Evolutionary conservation across 108 stramenopile species (phyloP).

Genomic region (Chaetoceros muelleri): DNA sequence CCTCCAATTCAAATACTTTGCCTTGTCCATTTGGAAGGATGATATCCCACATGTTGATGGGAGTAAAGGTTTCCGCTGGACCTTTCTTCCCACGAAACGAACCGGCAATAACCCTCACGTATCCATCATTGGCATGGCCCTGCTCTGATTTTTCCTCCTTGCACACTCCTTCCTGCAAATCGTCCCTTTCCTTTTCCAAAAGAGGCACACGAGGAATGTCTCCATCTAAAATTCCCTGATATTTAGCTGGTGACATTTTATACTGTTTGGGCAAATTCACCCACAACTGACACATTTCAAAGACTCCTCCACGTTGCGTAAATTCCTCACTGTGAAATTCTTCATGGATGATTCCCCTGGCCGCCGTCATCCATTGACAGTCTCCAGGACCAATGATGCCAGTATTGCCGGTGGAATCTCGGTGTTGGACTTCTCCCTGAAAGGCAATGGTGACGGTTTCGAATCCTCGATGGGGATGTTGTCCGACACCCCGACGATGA

Average conservation of each 20-base stretch:
- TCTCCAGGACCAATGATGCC: constrained; percentile 70
- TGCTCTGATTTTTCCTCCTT: too few species aligned
- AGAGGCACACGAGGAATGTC: constrained; percentile 54
- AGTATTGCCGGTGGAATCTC: constrained; percentile 65
- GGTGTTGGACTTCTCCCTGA: constrained; percentile 84
- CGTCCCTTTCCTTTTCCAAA: constrained; percentile 10
- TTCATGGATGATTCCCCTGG: constrained; percentile 82
- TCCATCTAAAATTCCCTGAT: constrained; percentile 55
- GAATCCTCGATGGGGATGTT: constrained; percentile 85
- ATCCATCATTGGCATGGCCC: too few species aligned
- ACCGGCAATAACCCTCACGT: constrained; percentile 70
- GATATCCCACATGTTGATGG: constrained; percentile 78
- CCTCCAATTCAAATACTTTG: constrained; percentile 48
- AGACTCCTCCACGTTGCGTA: constrained; percentile 40
- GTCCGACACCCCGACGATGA: constrained; percentile 56
- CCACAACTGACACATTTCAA: constrained; percentile 88
- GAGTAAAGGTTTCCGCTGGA: constrained; percentile 63
- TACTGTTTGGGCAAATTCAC: constrained; percentile 68
- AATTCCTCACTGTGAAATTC: constrained; percentile 73
- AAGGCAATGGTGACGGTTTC: constrained; percentile 89
- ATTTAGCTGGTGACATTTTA: constrained; percentile 83
- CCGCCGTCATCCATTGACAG: constrained; percentile 96
- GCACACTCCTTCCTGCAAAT: not conserved
- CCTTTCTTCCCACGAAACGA: constrained; percentile 45
- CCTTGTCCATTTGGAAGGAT: constrained; percentile 23